These are phyloP conservation scores for Didymellaceae sp. DNA, from an alignment of 2,329 filamentous ascomycete genomes.

Conservation along the genomic window DNA sequence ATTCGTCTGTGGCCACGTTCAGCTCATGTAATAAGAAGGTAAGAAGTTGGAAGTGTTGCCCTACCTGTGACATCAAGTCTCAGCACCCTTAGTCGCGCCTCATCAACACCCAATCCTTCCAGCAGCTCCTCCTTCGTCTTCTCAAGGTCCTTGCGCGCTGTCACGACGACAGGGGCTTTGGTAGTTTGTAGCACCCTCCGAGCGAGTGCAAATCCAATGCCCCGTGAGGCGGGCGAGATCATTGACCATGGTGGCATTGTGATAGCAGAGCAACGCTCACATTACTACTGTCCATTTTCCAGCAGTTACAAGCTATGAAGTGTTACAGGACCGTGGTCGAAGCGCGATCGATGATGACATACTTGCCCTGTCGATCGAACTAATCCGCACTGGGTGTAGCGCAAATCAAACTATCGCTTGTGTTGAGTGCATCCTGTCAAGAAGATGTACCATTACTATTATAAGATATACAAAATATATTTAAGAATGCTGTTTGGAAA, in stretches of 20 bases:
- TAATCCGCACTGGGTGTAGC: constrained; percentile 3
- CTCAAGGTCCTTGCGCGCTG: constrained; percentile 61
- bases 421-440: no score
- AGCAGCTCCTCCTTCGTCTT: constrained; percentile 59
- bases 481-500: neutral
- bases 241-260: constrained; percentile 57
- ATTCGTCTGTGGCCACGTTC: constrained; percentile 60
- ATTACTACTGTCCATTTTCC: constrained; percentile 11
- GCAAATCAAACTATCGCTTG: neutral
- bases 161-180: constrained; percentile 65
- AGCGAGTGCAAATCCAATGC: constrained; percentile 68
- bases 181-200: constrained; percentile 65
- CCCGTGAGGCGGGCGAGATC: constrained; percentile 66
- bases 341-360: constrained; percentile 44
- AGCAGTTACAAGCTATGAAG: neutral
- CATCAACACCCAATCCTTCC: constrained; percentile 55
- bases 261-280: neutral
- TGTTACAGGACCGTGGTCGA: constrained; percentile 14
- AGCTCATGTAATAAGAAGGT: neutral
- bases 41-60: neutral
- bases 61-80: constrained; percentile 65
- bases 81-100: constrained; percentile 59
- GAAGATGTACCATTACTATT: neutral
- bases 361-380: constrained; percentile 32
- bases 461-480: neutral